Conservation (phyloP, 352 stramenopile species). For the Globisporangium cederbergense region DNA sequence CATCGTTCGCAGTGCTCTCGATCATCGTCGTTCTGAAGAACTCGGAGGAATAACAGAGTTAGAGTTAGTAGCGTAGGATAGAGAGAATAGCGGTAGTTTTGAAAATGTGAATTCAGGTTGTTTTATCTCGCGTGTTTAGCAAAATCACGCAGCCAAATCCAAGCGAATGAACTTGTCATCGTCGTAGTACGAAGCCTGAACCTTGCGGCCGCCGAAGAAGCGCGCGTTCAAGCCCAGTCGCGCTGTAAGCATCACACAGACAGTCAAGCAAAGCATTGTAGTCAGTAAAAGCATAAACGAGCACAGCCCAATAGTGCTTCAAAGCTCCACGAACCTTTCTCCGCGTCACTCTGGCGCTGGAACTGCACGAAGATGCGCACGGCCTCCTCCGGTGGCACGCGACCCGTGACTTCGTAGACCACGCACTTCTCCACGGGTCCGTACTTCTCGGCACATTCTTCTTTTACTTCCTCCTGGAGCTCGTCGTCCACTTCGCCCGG, state of each 20-base stretch:
- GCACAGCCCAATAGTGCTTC: background rate
- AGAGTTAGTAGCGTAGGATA: background rate
- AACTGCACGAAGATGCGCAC: slow-evolving; percentile 92
- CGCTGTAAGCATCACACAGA: slow-evolving; percentile 29
- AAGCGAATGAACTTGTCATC: slow-evolving; percentile 68
- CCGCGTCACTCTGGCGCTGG: slow-evolving; percentile 50
- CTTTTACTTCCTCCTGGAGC: slow-evolving; percentile 84
- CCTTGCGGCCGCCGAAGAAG: slow-evolving; percentile 88
- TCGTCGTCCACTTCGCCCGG: slow-evolving; percentile 88
- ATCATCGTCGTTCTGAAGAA: slow-evolving; percentile 40
- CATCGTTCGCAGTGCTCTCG: slow-evolving; percentile 61
- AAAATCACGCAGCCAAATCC: slow-evolving; percentile 42
- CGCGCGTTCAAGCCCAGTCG: slow-evolving; percentile 77
- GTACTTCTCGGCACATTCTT: slow-evolving; percentile 84
- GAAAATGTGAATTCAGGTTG: slow-evolving; percentile 2
- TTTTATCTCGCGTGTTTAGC: background rate
- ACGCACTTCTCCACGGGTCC: slow-evolving; percentile 75
- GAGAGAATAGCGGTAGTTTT: background rate
- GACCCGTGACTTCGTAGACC: slow-evolving; percentile 60
- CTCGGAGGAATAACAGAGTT: background rate
- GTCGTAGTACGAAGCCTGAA: slow-evolving; percentile 81
- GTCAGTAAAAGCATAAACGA: background rate
- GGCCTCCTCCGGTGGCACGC: slow-evolving; percentile 55
- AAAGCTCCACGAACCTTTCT: slow-evolving; percentile 56
- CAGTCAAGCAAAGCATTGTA: background rate